Conservation (phyloP, 2,329 filamentous ascomycete species). For the Thielaviopsis musarum region DNA sequence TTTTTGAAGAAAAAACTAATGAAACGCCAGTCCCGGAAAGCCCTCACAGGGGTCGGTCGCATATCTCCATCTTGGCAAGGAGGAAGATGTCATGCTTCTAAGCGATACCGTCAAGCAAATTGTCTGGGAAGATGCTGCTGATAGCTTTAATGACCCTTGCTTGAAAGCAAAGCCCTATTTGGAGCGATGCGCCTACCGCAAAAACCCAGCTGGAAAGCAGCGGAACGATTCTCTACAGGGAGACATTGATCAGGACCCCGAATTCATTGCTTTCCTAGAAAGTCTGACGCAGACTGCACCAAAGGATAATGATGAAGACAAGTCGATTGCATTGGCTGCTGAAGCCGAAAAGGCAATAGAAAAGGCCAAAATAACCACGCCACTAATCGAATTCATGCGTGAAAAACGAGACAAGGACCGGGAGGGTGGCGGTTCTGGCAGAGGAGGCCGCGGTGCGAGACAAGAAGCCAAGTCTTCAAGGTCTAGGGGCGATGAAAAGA, state of each 20-base stretch:
- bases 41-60: constrained; percentile 64
- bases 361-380: constrained; percentile 40
- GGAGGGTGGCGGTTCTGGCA: constrained; percentile 31
- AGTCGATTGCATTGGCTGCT: constrained; percentile 29
- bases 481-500: constrained; percentile 31
- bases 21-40: constrained; percentile 53
- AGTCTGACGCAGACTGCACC: constrained; percentile 38
- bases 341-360: constrained; percentile 37
- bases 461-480: constrained; percentile 37
- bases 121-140: constrained; percentile 67
- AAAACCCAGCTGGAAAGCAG: constrained; percentile 56
- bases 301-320: constrained; percentile 29
- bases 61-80: constrained; percentile 66
- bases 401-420: constrained; percentile 66
- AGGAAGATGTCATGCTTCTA: constrained; percentile 48
- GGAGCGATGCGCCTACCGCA: constrained; percentile 72
- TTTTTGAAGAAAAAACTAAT: not conserved
- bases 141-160: constrained; percentile 52
- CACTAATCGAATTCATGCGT: constrained; percentile 73
- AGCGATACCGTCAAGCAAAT: constrained; percentile 52
- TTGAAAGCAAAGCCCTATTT: constrained; percentile 64
- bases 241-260: constrained; percentile 89
- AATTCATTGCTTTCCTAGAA: constrained; percentile 88
- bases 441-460: constrained; percentile 37
- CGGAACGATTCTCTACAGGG: constrained; percentile 74